Evolutionary conservation across 2,329 filamentous ascomycete species (phyloP), one percentile per base, ranked within the genome.

Genomic region (Hypomyces perniciosus): DNA sequence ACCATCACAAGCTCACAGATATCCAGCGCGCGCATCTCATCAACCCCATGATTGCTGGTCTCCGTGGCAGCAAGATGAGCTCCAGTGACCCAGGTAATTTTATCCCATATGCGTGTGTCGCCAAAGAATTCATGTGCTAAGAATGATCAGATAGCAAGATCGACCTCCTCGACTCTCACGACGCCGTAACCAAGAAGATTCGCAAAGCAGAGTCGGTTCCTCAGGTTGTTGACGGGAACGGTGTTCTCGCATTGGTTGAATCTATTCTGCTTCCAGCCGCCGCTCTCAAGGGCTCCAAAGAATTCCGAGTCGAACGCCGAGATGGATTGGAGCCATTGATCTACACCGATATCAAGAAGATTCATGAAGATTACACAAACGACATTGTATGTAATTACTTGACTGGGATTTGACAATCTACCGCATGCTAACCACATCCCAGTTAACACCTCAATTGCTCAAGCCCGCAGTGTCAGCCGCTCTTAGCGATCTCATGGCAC

Each of bases 11-110:
- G 34, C 44, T 56, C 28, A 56, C n/a, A 35, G 6, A 13, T 1
- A 29, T 12, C 2, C 38, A 71, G 67, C 68, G 70, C 33, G 64
- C 66, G 33, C 69, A 72, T 55, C 61, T 72, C 26, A 62, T 68
- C 48, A 68, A 90, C 68, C 83, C 89, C 20, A 95, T 97, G 86
- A 87, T 97, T 13, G 85, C 91, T 1, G 92, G 93, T 37, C 74
- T 97, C 8, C 85, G 82, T 55, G 82, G 89, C 35, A 86, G 83
- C 56, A 96, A 96, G 76, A 96, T 96, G 90, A 85, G 81, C 62
- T 80, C 84, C n/a, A 86, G 82, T 61, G 82, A 85, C 53, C 71
- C 81, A 53, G 85, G 88, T 73, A 63, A 51, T 58, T 1, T 8
- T 1, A 4, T 9, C 31, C 7, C 8, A 33, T 3, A 2, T 28